Evolutionary conservation across 2,329 filamentous ascomycete species (phyloP), one percentile per base, ranked within the genome.

Genomic region (Juglanconis oblonga): DNA sequence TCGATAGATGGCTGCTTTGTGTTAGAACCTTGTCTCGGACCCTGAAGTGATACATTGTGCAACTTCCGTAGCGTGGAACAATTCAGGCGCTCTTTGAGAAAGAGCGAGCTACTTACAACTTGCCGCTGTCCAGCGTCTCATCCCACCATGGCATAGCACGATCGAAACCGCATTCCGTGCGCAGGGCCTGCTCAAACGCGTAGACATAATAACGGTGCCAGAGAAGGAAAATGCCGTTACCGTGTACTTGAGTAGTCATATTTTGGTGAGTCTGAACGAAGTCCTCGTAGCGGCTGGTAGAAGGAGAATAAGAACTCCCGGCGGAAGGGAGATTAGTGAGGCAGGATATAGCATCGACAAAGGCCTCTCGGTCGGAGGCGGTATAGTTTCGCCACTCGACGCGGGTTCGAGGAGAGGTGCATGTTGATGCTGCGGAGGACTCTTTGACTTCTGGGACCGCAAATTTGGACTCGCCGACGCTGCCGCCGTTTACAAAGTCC

Each of bases 381-480:
- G 68, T 68, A 58, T 69, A 73, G 52, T 70, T 40, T 44, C 71
- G 70, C 71, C 71, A 73, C 55, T 73, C 70, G 57, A 58, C 68
- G 3, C 71, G 70, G n/a, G 38, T 60, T 9, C 29, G 31, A 5
- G 50, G 32, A 40, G 35, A 51, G 31, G 52, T 52, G 32, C 52
- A 59, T 36, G 40, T 24, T 38, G 42, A 32, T n/a, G 42, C 5
- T 13, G 44, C 10, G 9, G 42, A 13, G 5, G 24, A 7, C 3
- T 33, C n/a, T 8, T 55, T 17, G 13, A 55, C 31, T 5, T 14
- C 42, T 13, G 31, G 31, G 3, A 5, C n/a, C 10, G 7, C 42
- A 35, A 17, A 29, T 42, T 44, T 44, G 38, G 38, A 42, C 14
- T 11, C 38, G 4, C 10, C 9, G 14, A 36, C 17, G 33, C 35